Conservation (phyloP, 2,329 filamentous ascomycete species). For the Fusarium miscanthi region DNA sequence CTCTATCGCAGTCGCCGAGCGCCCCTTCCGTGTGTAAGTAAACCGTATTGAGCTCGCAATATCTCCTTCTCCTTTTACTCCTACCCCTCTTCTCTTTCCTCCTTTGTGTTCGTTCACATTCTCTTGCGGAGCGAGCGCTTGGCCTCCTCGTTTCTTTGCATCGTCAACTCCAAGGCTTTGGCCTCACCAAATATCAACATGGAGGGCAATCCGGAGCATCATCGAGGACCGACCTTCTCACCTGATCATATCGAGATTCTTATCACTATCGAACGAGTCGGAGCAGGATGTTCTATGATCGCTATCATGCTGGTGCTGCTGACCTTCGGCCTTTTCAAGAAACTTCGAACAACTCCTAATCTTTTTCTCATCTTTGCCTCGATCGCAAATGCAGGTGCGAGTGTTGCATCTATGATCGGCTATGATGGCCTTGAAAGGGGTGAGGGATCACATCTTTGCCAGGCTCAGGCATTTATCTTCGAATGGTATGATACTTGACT, state of each 20-base stretch:
- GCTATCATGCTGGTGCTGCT: constrained; percentile 62
- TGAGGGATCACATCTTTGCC: constrained; percentile 67
- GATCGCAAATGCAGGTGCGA: constrained; percentile 62
- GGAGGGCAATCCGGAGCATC: constrained; percentile 17
- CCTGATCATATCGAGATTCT: constrained; percentile 56
- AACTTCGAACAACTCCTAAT: constrained; percentile 67
- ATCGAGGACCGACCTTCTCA: constrained; percentile 43
- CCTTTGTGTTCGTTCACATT: background rate
- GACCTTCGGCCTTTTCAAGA: constrained; percentile 61
- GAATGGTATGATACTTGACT: constrained; percentile 64
- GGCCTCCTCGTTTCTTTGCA: background rate
- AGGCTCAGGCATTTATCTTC: constrained; percentile 69
- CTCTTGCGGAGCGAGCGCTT: background rate
- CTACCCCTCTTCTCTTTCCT: background rate
- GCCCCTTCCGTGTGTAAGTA: constrained; percentile 4
- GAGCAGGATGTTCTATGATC: constrained; percentile 64
- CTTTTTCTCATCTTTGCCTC: constrained; percentile 57
- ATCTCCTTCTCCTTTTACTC: background rate
- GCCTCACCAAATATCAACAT: constrained; percentile 17
- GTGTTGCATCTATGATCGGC: constrained; percentile 76
- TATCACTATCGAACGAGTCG: constrained; percentile 63
- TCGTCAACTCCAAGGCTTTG: constrained; percentile 1
- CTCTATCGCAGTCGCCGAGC: constrained; percentile 16
- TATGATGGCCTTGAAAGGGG: constrained; percentile 70
- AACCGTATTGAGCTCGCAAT: background rate